Evolutionary conservation across 2,329 filamentous ascomycete species (phyloP), one percentile per base, ranked within the genome.

Genomic region (Metarhizium brunneum): DNA sequence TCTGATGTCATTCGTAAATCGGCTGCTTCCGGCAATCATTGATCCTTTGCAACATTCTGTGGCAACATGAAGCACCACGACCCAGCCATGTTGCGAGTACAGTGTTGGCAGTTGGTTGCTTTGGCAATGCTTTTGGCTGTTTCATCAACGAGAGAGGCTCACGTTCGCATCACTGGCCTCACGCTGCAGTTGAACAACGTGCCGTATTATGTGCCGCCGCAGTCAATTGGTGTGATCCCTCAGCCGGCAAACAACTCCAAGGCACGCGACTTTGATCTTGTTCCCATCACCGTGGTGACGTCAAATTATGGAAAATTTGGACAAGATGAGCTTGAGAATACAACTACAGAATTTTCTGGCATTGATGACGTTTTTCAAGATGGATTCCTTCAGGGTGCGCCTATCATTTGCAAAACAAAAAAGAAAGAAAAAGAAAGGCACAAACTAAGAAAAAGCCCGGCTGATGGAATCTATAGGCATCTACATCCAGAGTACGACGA

Each of bases 321-420:
- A 16, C 3, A 14, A 13, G 20, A 20, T 13, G 47, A 54, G 11
- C 47, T 47, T n/a, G 30, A 29, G 6, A 14, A 32, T 11, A 25
- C 52, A 1, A 51, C 16, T 1, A 7, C 45, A 2, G 2, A 18
- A 11, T 59, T 60, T 35, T 14, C 53, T 2, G 2, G 48, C 16
- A 20, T 3, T 1, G 59, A 60, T 29, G 59, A 60, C 42, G 57
- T 60, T 13, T 56, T 60, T 18, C 56, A 60, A 25, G n/a, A 53
- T 6, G 54, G 49, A 11, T 60, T 60, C 47, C 36, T 59, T 0
- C 47, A 56, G 32, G 55, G 59, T 55, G 53, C 6, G 49, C 10
- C 6, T 11, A 25, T 3, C 25, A 25, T 25, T 25, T 25, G 25
- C 4, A 25, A 25, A 25, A 25, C 25, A 25, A 25, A 25, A 25